phyloP scores from a whole-genome alignment of 1,284 basidiomycete genomes.

The Fistulinella staudtii region DNA sequence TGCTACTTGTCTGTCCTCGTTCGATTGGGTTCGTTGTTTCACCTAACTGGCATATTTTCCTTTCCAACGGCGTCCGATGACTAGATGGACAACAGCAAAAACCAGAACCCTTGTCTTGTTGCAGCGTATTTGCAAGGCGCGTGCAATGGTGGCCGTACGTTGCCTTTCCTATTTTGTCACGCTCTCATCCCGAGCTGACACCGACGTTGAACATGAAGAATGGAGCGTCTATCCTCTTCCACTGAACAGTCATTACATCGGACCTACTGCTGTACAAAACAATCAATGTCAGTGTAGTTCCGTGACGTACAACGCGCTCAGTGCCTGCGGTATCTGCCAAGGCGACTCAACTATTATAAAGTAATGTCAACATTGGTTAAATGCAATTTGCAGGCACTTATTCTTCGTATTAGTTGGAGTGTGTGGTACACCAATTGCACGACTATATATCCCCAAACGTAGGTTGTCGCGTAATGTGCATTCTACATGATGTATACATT shows the following conservation, averaged over 20 bases:
- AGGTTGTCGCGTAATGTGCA: conserved; percentile 1
- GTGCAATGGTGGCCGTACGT: conserved; percentile 32
- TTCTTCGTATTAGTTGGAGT: conserved; percentile 25
- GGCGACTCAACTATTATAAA: conserved; percentile 13
- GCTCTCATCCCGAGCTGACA: not conserved
- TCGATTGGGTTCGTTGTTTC: conserved; percentile 22
- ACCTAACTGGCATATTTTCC: not conserved
- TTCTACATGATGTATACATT: conserved; percentile 4
- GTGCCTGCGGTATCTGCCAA: conserved; percentile 37
- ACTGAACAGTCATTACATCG: conserved; percentile 14
- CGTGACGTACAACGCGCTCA: conserved; percentile 31
- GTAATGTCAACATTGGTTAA: conserved; percentile 8
- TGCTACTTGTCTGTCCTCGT: conserved; percentile 20
- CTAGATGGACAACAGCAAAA: conserved; percentile 32
- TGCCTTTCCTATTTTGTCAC: not conserved
- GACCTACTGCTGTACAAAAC: conserved; percentile 16
- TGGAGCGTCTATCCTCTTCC: conserved; percentile 20
- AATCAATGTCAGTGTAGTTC: conserved; percentile 33
- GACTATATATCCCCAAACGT: conserved; percentile 16
- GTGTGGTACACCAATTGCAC: conserved; percentile 28
- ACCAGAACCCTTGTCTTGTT: conserved; percentile 36
- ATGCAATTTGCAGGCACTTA: not conserved
- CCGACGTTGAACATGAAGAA: conserved; percentile 13
- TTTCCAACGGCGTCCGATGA: not conserved
- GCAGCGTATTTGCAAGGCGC: conserved; percentile 31